phyloP scores from a whole-genome alignment of 2,329 filamentous ascomycete genomes.

The Eutypa lata region DNA sequence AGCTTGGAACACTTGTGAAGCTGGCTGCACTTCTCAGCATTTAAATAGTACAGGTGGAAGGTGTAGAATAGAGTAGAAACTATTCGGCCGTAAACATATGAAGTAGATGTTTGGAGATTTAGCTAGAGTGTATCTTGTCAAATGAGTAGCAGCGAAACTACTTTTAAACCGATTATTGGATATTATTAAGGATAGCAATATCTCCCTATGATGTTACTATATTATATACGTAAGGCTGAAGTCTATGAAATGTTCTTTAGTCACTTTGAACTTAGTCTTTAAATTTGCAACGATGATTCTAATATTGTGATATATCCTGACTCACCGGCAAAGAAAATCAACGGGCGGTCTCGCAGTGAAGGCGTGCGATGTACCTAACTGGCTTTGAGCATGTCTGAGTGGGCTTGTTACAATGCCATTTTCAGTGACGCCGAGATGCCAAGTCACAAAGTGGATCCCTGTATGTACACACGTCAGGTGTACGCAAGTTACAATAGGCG shows the following conservation, averaged over 20 bases:
- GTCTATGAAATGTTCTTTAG: too few species aligned
- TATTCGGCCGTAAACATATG: neutral
- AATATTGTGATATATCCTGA: slow-evolving; percentile 7
- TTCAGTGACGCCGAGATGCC: neutral
- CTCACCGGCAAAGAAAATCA: slow-evolving; percentile 13
- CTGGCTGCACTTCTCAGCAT: neutral
- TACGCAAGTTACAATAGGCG: neutral
- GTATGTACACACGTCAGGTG: neutral
- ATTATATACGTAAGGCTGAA: too few species aligned
- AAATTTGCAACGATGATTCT: neutral
- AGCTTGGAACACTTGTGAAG: neutral
- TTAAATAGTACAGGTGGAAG: neutral
- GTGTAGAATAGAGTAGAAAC: neutral
- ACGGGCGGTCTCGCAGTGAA: neutral
- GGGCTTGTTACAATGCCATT: neutral
- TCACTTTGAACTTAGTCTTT: too few species aligned
- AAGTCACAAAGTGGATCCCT: neutral
- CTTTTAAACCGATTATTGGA: too few species aligned
- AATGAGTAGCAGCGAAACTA: too few species aligned
- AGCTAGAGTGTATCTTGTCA: neutral
- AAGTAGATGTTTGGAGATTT: neutral
- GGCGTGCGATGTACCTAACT: neutral
- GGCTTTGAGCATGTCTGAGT: neutral
- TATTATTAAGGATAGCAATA: too few species aligned
- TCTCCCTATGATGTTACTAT: too few species aligned